phyloP scores from a whole-genome alignment of 805 yeast species.

The Spathaspora arborariae region DNA sequence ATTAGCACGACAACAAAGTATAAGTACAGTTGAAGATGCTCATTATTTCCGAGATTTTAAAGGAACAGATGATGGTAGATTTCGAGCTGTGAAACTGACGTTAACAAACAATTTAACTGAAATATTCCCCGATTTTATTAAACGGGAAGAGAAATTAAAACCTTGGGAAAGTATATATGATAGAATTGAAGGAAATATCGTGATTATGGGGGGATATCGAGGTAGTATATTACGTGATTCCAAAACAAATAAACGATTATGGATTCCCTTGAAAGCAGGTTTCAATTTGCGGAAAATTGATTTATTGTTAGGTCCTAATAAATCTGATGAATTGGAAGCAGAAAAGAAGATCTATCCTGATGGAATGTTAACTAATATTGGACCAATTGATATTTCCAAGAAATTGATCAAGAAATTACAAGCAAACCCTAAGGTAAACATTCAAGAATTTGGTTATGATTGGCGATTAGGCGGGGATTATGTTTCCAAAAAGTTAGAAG shows the following conservation, averaged over 20 bases:
- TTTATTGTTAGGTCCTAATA: constrained; percentile 67
- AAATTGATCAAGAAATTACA: constrained; percentile 52
- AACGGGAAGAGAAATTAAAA: constrained; percentile 19
- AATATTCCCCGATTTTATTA: constrained; percentile 29
- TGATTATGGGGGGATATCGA: constrained; percentile 84
- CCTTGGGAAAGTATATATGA: constrained; percentile 47
- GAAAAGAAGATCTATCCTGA: constrained; percentile 58
- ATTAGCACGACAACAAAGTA: constrained; percentile 51
- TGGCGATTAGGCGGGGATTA: constrained; percentile 78
- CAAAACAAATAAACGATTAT: constrained; percentile 59
- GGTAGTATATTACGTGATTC: constrained; percentile 74
- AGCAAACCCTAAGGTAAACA: constrained; percentile 54
- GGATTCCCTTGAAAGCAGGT: constrained; percentile 90
- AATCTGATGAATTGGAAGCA: constrained; percentile 62
- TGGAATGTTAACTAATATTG: constrained; percentile 76
- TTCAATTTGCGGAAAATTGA: constrained; percentile 67
- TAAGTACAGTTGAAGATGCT: constrained; percentile 63
- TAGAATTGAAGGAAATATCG: constrained; percentile 70
- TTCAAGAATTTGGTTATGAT: constrained; percentile 85
- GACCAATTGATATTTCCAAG: constrained; percentile 79
- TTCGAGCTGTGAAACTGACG: constrained; percentile 66
- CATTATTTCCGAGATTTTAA: constrained; percentile 48
- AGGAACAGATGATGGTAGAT: constrained; percentile 62
- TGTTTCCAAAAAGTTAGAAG: constrained; percentile 47
- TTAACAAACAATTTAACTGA: constrained; percentile 48